Conservation (phyloP, 495 filamentous ascomycete species). For the Talaromyces thailandensis region DNA sequence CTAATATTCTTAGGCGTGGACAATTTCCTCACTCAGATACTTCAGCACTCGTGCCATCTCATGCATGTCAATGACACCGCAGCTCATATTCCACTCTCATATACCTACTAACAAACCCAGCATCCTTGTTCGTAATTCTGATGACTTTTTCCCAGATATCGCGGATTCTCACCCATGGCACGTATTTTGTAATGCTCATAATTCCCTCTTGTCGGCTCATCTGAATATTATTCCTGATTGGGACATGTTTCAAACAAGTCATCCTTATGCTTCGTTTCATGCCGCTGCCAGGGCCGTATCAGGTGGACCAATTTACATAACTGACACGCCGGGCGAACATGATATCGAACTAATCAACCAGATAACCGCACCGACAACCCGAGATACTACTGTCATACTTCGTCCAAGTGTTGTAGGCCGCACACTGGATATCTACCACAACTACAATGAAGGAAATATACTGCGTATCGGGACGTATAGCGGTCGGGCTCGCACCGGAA, state of each 20-base stretch:
- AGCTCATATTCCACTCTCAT: conserved; percentile 75
- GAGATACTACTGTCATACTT: conserved; percentile 65
- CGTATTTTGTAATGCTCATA: conserved; percentile 88
- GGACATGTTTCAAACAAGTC: conserved; percentile 97
- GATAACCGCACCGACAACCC: conserved; percentile 61
- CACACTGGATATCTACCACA: conserved; percentile 60
- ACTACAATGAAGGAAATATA: conserved; percentile 60
- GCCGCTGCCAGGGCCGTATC: conserved; percentile 83
- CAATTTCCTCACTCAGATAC: conserved; percentile 61
- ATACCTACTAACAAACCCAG: conserved; percentile 61
- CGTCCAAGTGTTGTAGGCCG: conserved; percentile 64
- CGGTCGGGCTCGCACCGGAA: conserved; percentile 55
- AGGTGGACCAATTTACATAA: conserved; percentile 90
- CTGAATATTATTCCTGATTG: conserved; percentile 80
- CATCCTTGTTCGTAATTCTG: conserved; percentile 73
- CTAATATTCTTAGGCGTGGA: conserved; percentile 45
- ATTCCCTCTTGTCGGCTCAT: conserved; percentile 68
- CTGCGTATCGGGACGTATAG: conserved; percentile 73
- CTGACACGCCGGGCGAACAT: conserved; percentile 78
- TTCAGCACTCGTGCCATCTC: conserved; percentile 73
- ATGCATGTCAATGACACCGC: conserved; percentile 85
- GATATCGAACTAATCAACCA: conserved; percentile 62
- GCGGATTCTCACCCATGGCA: conserved; percentile 82
- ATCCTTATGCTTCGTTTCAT: conserved; percentile 71
- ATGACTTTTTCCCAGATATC: conserved; percentile 86